Conservation (phyloP, 2,329 filamentous ascomycete species). For the Colletotrichum liriopes region DNA sequence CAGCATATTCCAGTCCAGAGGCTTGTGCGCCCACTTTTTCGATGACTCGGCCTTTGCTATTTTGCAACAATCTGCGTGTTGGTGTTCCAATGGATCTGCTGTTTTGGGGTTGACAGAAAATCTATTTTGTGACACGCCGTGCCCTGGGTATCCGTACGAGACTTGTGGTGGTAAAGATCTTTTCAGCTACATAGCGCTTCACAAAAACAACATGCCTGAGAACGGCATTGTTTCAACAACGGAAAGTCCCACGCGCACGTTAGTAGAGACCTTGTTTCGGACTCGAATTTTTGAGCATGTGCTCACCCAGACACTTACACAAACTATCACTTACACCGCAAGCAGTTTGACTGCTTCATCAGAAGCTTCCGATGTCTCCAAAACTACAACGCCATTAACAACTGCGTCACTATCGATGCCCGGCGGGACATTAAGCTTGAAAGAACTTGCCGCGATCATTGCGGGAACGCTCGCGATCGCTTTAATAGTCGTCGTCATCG, state of each 20-base stretch:
- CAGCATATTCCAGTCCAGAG: conserved; percentile 3
- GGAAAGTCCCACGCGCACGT: not conserved
- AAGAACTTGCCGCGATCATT: not conserved
- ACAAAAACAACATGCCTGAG: not conserved
- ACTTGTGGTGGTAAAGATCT: not conserved
- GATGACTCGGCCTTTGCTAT: conserved; percentile 1
- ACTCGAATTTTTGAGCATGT: not conserved
- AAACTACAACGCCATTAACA: not conserved
- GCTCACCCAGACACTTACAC: not conserved
- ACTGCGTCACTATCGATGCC: not conserved
- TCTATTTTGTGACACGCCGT: not conserved
- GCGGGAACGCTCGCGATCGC: not conserved
- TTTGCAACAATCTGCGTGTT: not conserved
- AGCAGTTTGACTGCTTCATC: not conserved
- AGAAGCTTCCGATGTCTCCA: not conserved
- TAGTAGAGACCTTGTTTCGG: not conserved
- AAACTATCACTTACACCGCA: not conserved
- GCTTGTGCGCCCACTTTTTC: not conserved
- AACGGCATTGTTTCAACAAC: not conserved
- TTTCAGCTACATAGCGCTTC: not conserved
- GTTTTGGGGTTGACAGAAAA: not conserved
- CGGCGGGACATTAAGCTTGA: not conserved
- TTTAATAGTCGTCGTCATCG: not conserved
- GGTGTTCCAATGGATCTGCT: conserved; percentile 1
- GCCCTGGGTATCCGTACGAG: conserved; percentile 9